These are phyloP conservation scores for Grosmannia serpens DNA, from an alignment of 2,329 filamentous ascomycete species.

Conservation along the genomic window DNA sequence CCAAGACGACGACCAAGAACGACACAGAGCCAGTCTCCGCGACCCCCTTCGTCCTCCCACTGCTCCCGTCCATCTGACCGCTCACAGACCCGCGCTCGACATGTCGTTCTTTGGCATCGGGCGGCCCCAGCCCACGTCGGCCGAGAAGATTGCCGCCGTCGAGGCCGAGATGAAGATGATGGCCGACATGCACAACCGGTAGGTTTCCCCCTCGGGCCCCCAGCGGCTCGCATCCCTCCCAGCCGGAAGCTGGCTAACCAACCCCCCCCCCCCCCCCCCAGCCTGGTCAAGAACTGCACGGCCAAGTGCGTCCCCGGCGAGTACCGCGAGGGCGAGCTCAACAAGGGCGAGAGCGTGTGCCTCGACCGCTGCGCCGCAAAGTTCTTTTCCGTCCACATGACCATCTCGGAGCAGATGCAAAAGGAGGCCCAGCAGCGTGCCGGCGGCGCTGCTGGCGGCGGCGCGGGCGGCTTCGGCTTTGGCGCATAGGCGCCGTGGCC, in stretches of 20 bases:
- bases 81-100: no score
- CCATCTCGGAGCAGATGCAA: slow-evolving; percentile 95
- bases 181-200: slow-evolving; percentile 98
- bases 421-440: slow-evolving; percentile 63
- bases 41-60: neutral
- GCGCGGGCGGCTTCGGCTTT: slow-evolving; percentile 27
- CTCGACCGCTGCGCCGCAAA: slow-evolving; percentile 94
- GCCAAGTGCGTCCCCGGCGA: slow-evolving; percentile 86
- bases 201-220: slow-evolving; percentile 18
- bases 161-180: slow-evolving; percentile 94
- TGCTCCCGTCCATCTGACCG: no score
- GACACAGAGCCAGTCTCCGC: neutral
- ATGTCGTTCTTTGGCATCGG: slow-evolving; percentile 28
- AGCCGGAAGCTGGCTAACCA: no score
- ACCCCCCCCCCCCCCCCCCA: no score
- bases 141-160: slow-evolving; percentile 92
- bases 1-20: neutral
- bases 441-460: slow-evolving; percentile 40
- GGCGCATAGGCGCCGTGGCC: slow-evolving; percentile 3
- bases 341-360: slow-evolving; percentile 98
- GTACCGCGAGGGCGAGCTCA: slow-evolving; percentile 92
- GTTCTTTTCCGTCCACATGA: slow-evolving; percentile 98
- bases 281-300: slow-evolving; percentile 78
- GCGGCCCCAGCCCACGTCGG: slow-evolving; percentile 75
- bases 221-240: neutral